phyloP scores from a whole-genome alignment of 2,329 filamentous ascomycete genomes.

The Pseudogymnoascus sp. region DNA sequence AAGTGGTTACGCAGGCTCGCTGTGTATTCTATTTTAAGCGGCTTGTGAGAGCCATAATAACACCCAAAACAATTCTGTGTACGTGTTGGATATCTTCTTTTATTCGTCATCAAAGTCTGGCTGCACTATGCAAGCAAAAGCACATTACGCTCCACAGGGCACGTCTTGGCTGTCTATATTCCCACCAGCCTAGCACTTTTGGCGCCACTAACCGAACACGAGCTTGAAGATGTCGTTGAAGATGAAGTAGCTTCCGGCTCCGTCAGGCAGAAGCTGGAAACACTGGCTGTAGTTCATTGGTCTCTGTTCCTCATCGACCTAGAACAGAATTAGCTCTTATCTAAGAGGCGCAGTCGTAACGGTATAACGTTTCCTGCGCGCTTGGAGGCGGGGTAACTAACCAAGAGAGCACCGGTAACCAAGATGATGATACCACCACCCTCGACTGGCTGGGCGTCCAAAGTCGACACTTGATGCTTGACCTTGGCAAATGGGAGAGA shows the following conservation, averaged over 20 bases:
- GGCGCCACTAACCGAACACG: slow-evolving; percentile 52
- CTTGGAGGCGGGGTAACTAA: slow-evolving; percentile 41
- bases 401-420: slow-evolving; percentile 79
- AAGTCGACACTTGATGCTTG: slow-evolving; percentile 67
- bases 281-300: slow-evolving; percentile 88
- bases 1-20: background rate
- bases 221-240: slow-evolving; percentile 95
- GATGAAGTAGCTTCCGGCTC: slow-evolving; percentile 68
- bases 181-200: slow-evolving; percentile 2
- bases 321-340: slow-evolving; percentile 17
- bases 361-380: background rate
- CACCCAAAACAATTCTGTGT: background rate
- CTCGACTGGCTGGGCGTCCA: slow-evolving; percentile 75
- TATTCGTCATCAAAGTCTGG: slow-evolving; percentile 7
- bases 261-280: slow-evolving; percentile 75
- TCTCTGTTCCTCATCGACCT: slow-evolving; percentile 81
- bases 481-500: slow-evolving; percentile 75
- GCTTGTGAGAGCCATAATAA: background rate
- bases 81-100: slow-evolving; percentile 4
- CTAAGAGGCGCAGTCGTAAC: slow-evolving; percentile 11
- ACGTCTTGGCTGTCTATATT: slow-evolving; percentile 2
- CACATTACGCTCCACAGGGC: background rate
- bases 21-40: background rate
- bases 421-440: slow-evolving; percentile 70
- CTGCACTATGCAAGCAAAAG: slow-evolving; percentile 8